Evolutionary conservation across 495 filamentous ascomycete genomes (phyloP).

Genomic region (Talaromyces nanjingensis): DNA sequence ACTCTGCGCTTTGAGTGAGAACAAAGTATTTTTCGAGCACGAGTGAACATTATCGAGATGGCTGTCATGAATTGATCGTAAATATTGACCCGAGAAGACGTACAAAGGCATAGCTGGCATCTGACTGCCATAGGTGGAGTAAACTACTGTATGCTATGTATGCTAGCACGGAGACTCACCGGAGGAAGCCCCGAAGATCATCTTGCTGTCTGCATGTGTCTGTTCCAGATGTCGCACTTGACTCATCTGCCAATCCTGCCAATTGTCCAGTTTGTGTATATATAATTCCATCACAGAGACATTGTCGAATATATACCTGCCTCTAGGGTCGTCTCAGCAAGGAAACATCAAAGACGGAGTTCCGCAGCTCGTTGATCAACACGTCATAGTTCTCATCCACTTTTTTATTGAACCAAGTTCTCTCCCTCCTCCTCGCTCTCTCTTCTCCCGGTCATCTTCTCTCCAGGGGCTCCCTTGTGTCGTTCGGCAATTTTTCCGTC

Average conservation of each 20-base stretch:
- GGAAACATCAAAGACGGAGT: background rate
- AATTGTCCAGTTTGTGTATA: background rate
- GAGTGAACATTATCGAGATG: background rate
- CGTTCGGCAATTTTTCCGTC: background rate
- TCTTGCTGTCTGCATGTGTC: background rate
- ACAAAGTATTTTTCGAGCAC: conserved; percentile 13
- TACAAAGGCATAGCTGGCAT: background rate
- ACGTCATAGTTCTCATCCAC: conserved; percentile 2
- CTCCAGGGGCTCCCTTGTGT: conserved; percentile 5
- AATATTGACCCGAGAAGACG: background rate
- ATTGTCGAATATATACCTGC: background rate
- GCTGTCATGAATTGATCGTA: background rate
- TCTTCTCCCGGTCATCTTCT: conserved; percentile 7
- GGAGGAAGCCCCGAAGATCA: background rate
- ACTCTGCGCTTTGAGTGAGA: conserved; percentile 11
- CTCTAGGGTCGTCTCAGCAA: background rate
- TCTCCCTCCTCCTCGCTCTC: background rate
- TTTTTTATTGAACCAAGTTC: background rate
- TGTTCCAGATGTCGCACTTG: background rate
- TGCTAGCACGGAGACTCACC: background rate
- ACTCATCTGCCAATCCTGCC: background rate
- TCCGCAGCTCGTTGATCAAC: conserved; percentile 14
- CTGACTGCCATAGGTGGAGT: background rate
- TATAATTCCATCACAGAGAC: background rate
- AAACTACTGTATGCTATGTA: background rate